Percentiles rank a stretch among this genome's conserved stretches.
phyloP scores from a whole-genome alignment of 2,329 filamentous ascomycete species.

The Trichoderma cornu-damae region DNA sequence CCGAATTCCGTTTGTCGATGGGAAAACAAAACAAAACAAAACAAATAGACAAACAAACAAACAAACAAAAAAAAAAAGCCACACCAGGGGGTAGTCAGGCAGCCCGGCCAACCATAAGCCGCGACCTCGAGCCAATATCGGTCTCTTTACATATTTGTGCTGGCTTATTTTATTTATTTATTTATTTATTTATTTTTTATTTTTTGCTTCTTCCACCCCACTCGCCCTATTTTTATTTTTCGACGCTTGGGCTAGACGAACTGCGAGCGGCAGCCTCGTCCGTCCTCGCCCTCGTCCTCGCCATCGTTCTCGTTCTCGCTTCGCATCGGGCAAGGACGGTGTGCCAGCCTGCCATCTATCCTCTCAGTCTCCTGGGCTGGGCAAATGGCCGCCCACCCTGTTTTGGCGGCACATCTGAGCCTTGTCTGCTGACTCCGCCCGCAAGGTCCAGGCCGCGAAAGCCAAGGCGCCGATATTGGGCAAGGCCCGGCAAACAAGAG shows the following conservation, averaged over 20 bases:
- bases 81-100: too few relatives aligned
- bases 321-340: neutral
- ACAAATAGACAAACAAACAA: too few relatives aligned
- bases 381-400: neutral
- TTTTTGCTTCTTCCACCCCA: conserved; percentile 9
- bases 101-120: conserved; percentile 2
- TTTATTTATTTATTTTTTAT: neutral
- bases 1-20: neutral
- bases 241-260: neutral
- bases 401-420: conserved; percentile 2
- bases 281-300: neutral
- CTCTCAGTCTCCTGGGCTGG: too few relatives aligned
- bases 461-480: neutral
- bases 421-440: conserved; percentile 11
- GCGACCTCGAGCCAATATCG: too few relatives aligned
- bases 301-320: too few relatives aligned
- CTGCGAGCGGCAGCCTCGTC: conserved; percentile 6
- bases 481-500: neutral
- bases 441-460: conserved; percentile 7
- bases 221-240: conserved; percentile 6
- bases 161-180: too few relatives aligned
- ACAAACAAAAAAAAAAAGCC: too few relatives aligned
- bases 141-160: too few relatives aligned
- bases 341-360: neutral
- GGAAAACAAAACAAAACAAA: too few relatives aligned